Base-by-base conservation (phyloP, 2,329 filamentous ascomycete species). In the Curvularia sp. region DNA sequence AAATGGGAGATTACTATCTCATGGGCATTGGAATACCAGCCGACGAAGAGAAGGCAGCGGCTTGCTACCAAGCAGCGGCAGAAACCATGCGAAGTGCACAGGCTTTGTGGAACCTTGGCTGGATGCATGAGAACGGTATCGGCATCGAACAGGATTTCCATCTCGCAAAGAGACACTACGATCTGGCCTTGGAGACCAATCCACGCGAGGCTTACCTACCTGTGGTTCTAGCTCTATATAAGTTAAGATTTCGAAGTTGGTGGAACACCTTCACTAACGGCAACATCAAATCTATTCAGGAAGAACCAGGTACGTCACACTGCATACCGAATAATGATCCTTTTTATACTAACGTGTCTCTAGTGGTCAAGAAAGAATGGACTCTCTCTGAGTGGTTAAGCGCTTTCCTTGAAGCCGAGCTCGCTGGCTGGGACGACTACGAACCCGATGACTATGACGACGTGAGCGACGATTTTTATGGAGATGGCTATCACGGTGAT, bases 101-200 rank as follows among this genome's bases (percentile, higher is more conserved):
- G 78, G 95, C 96, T 13, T 87, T 97, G 56, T 99, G 93, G 86
- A 98, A 99, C 70, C 82, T 99, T 13, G 96, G 95, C 5, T 99
- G 95, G 95, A 98, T 99, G 94, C 93, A 99, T 72, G 95, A 99
- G 78, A 97, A 98, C 71, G 95, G 95, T 7, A 84, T 98, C 49
- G 92, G 93, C 1, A 86, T 98, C 19, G 89, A 91, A 53, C 95
- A 99, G 74, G 95, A 99, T 74, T 99, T 96, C 75, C 95, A 99
- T 73, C 87, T 99, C 55, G 95, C 96, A 2, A 99, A 99, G 79
- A 84, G 95, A 53, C 97, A 93, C 78, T 99, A 99, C 73, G 95
- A 99, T 70, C 85, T 95, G 60, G 94, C 95, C 1, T 81, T 97
- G 28, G 92, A 93, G 71, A 93, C 94, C 0, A 99, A 97, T 69